Percentiles rank a stretch among this genome's conserved stretches.
Evolutionary conservation across 257 asterid genomes (phyloP).

Genomic region (Solanum medicagineum): DNA sequence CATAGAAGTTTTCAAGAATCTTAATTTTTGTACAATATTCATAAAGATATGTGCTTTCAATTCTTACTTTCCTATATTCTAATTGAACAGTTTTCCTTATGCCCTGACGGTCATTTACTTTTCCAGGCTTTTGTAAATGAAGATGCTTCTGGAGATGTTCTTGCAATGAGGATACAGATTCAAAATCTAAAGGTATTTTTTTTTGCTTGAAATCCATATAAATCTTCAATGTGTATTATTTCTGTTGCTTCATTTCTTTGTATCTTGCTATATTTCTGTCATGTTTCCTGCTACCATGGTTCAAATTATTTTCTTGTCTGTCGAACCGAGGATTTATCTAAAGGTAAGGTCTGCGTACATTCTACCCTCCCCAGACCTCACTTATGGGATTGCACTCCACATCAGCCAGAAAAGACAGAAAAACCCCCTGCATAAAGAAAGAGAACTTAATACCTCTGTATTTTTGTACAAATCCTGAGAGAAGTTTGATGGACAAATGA

Average conservation of each 20-base stretch:
- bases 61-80: not conserved
- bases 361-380: not conserved
- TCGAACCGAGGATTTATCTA: not conserved
- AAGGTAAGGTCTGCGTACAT: not conserved
- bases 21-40: not conserved
- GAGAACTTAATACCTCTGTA: not conserved
- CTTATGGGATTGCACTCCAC: not conserved
- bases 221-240: not conserved
- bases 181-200: constrained; percentile 61
- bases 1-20: not conserved
- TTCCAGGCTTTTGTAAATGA: constrained; percentile 73
- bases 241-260: not conserved
- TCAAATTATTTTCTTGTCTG: not conserved
- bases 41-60: not conserved
- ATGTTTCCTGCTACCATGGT: not conserved
- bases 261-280: not conserved
- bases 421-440: not conserved
- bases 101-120: not conserved
- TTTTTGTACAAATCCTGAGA: not conserved
- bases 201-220: not conserved
- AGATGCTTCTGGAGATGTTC: constrained; percentile 80
- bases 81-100: not conserved
- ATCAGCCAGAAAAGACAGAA: not conserved
- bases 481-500: not conserved
- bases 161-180: constrained; percentile 70